Conservation (phyloP, 352 stramenopile genomes). For the Plasmopara muralis region DNA sequence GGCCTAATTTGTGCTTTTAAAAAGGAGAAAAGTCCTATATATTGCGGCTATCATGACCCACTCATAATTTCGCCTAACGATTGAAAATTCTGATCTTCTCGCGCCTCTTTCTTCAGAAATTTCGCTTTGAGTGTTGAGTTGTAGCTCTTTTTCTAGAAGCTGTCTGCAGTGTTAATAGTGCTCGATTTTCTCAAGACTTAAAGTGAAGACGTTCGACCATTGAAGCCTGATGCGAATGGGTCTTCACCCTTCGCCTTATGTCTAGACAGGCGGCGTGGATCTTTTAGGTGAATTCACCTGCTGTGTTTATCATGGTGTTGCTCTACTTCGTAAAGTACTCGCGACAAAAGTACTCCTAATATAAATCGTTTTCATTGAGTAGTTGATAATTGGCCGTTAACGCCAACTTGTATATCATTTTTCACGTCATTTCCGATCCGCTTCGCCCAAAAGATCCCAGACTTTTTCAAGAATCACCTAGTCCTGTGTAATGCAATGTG, state of each 20-base stretch:
- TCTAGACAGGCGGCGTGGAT: background rate
- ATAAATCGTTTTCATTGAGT: background rate
- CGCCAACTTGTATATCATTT: background rate
- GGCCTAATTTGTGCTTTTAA: background rate
- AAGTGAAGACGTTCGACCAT: background rate
- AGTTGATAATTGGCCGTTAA: background rate
- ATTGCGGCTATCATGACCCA: conserved; percentile 7
- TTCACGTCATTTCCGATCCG: background rate
- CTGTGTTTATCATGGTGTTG: background rate
- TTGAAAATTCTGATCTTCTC: no score
- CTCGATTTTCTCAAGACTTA: background rate
- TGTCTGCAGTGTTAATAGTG: background rate
- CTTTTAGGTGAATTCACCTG: background rate
- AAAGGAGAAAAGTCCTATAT: background rate
- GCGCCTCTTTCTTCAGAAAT: no score
- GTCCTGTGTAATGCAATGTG: background rate
- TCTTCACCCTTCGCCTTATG: background rate
- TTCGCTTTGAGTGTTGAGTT: no score
- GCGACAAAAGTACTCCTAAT: background rate
- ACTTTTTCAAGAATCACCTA: background rate
- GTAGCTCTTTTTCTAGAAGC: background rate
- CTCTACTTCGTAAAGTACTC: no score
- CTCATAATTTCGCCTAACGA: background rate
- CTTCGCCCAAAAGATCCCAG: background rate
- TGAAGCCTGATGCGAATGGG: background rate